Conservation (phyloP, 768 basidiomycete species). For the Lactifluus volemus region DNA sequence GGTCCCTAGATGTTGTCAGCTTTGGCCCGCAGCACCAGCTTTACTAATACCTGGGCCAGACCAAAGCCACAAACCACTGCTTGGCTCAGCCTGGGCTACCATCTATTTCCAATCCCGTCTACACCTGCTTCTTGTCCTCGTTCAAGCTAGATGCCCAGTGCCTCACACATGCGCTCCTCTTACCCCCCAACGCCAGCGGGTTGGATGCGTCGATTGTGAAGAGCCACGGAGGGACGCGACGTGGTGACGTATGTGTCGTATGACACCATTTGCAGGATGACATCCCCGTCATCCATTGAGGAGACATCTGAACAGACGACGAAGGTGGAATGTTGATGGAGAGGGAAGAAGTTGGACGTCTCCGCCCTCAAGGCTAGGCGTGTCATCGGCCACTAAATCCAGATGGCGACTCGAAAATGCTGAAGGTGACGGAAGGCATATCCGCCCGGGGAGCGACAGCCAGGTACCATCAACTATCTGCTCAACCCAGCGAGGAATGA, state of each 20-base stretch:
- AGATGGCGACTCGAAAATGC: background rate
- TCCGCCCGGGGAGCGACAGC: conserved; percentile 36
- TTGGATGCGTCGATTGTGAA: conserved; percentile 21
- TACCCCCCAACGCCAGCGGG: conserved; percentile 40
- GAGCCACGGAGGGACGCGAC: conserved; percentile 39
- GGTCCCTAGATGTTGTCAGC: too few relatives aligned
- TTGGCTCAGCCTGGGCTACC: too few relatives aligned
- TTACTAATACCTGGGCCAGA: too few relatives aligned
- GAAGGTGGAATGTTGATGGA: conserved; percentile 48
- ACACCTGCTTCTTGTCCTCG: too few relatives aligned
- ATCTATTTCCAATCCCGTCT: too few relatives aligned
- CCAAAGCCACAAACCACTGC: too few relatives aligned
- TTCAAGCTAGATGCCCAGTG: too few relatives aligned
- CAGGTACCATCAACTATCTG: conserved; percentile 68
- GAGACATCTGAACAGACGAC: conserved; percentile 42
- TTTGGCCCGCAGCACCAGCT: too few relatives aligned
- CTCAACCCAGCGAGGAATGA: conserved; percentile 65
- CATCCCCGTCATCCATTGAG: conserved; percentile 34
- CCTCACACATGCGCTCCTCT: background rate
- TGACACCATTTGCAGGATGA: conserved; percentile 39
- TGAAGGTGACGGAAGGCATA: conserved; percentile 5
- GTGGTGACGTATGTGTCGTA: conserved; percentile 46
- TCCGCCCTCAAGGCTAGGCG: conserved; percentile 26
- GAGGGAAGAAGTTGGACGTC: conserved; percentile 48
- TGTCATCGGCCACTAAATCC: background rate